Percentiles rank a stretch among this genome's conserved stretches.
Conservation (phyloP, 352 stramenopile species). For the Phytophthora ohioensis region DNA sequence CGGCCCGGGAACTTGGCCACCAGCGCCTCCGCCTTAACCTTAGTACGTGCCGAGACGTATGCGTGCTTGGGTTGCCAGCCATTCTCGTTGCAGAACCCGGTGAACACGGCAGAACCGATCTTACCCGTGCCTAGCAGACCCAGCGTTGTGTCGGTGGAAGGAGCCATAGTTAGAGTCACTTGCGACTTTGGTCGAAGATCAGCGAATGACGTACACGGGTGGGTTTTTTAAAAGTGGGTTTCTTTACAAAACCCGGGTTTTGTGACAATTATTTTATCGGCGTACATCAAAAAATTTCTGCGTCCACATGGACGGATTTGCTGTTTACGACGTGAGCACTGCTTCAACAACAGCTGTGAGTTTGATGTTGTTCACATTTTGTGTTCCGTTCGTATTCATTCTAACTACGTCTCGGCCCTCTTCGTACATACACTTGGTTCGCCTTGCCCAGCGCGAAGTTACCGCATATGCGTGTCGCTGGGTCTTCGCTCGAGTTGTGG, state of each 20-base stretch:
- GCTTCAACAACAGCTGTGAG: not conserved
- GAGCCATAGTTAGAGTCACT: conserved; percentile 50
- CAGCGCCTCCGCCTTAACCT: conserved; percentile 81
- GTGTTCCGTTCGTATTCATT: conserved; percentile 31
- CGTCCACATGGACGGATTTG: not conserved
- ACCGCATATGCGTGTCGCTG: conserved; percentile 32
- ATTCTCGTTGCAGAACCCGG: conserved; percentile 80
- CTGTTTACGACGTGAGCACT: not conserved
- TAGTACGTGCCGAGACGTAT: conserved; percentile 73
- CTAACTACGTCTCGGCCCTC: conserved; percentile 30
- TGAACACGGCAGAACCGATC: conserved; percentile 86
- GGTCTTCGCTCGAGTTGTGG: conserved; percentile 29
- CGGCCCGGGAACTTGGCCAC: conserved; percentile 70
- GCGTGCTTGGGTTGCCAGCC: conserved; percentile 84
- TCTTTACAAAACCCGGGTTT: not conserved
- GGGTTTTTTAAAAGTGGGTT: not conserved
- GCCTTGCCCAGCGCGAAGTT: conserved; percentile 15
- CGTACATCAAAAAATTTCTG: conserved; percentile 4
- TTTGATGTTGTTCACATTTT: conserved; percentile 23
- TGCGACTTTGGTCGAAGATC: conserved; percentile 21
- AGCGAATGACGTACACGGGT: conserved; percentile 20
- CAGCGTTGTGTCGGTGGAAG: conserved; percentile 63
- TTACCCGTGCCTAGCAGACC: conserved; percentile 88
- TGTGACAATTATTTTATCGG: not conserved
- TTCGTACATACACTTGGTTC: conserved; percentile 32